Conservation (phyloP, 1,139 yeast species). For the Scheffersomyces quercinus region DNA sequence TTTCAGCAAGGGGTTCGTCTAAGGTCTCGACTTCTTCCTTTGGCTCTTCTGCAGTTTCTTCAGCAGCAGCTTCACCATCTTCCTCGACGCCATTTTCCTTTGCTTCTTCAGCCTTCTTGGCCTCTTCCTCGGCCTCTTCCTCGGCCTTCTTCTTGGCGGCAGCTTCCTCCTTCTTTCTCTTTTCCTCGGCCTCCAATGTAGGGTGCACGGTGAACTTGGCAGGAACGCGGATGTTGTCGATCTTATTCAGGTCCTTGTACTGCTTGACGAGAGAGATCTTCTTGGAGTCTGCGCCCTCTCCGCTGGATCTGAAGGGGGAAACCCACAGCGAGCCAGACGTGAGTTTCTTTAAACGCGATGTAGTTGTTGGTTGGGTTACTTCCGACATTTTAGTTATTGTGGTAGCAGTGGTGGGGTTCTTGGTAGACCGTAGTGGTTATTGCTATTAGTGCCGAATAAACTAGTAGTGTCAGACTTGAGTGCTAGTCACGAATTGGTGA, state of each 20-base stretch:
- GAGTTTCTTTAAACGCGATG: constrained; percentile 37
- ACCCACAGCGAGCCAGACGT: constrained; percentile 46
- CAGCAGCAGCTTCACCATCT: constrained; percentile 1
- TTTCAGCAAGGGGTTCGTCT: constrained; percentile 8
- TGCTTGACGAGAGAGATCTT: constrained; percentile 35
- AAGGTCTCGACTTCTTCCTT: constrained; percentile 1
- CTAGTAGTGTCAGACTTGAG: constrained; percentile 1
- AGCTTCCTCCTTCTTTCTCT: constrained; percentile 15
- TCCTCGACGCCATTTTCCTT: neutral
- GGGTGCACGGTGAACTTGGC: constrained; percentile 45
- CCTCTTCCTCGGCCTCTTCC: constrained; percentile 5
- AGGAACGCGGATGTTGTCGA: constrained; percentile 40
- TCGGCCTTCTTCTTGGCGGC: constrained; percentile 13
- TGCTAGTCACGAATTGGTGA: too few relatives aligned
- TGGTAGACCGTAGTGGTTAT: too few relatives aligned
- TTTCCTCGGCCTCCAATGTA: constrained; percentile 36
- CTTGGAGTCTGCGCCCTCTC: constrained; percentile 9
- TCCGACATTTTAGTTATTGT: constrained; percentile 5
- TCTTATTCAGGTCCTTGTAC: constrained; percentile 33
- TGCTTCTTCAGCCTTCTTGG: constrained; percentile 2
- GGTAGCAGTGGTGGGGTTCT: neutral
- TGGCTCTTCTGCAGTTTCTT: neutral
- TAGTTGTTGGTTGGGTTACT: constrained; percentile 5
- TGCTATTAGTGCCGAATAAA: constrained; percentile 1
- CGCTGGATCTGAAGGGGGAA: constrained; percentile 47